Base-by-base conservation (phyloP, 192 early-diverging fungal genomes). In the Glomus cerebriforme region DNA sequence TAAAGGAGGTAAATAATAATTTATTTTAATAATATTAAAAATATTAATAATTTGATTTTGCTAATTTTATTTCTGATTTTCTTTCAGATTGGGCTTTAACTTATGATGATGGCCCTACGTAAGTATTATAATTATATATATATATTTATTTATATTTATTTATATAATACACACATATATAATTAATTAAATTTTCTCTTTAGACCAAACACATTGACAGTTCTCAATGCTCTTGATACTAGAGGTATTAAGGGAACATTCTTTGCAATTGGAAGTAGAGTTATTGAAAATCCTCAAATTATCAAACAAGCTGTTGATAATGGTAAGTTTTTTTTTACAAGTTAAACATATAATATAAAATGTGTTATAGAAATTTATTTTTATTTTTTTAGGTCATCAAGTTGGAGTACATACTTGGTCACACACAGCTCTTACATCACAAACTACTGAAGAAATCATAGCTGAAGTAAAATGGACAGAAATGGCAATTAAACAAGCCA, bases 321-420 rank as follows among this genome's bases (percentile, higher is more conserved):
- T 10, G 84, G 84, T 47, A 63, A 63, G 26, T 63, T 62, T 27
- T 39, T 9, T 9, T 10, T 9, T 9, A 9, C 8, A 26, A 15
- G 6, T 60, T 62, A 71, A 71, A 37, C 7, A 0, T 29, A 71
- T n/a, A n/a, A n/a, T n/a, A n/a, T n/a, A n/a, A n/a, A n/a, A n/a
- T n/a, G n/a, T n/a, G n/a, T n/a, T n/a, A n/a, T n/a, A n/a, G n/a
- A n/a, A 8, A 73, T 59, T 17, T 35, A 29, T 77, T 26, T 60
- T 22, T 60, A 27, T 45, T 26, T 12, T 43, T 49, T 9, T 27
- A 59, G 75, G 75, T 31, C 82, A 83, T 49, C 80, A 88, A 69
- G 49, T 88, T 12, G 87, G 84, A 37, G 79, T 88, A 31, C 90
- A 92, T 77, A 92, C 91, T 22, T 93, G 90, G 89, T 86, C 88